phyloP scores from a whole-genome alignment of 108 stramenopile species.

The Stephanodiscus triporus region DNA sequence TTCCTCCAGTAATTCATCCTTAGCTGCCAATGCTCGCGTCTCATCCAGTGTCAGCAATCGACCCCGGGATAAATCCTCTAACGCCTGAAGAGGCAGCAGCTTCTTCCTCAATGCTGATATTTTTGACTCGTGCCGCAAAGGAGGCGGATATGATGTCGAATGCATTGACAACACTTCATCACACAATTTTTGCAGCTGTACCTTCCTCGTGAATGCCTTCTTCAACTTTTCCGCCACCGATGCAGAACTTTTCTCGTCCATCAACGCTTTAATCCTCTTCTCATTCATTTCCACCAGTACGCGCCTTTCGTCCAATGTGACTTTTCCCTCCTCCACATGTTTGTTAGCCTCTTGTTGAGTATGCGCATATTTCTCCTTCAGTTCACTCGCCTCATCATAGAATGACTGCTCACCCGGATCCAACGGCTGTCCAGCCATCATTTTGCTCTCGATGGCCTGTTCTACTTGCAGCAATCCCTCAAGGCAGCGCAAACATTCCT shows the following conservation, averaged over 20 bases:
- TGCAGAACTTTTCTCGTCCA: constrained; percentile 62
- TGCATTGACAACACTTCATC: constrained; percentile 18
- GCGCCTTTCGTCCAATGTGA: constrained; percentile 64
- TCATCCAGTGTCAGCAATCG: constrained; percentile 73
- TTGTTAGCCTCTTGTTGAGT: constrained; percentile 62
- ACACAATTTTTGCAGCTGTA: constrained; percentile 44
- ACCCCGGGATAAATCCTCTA: constrained; percentile 74
- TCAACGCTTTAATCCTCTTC: constrained; percentile 51
- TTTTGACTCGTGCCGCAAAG: constrained; percentile 64
- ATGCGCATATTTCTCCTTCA: constrained; percentile 66
- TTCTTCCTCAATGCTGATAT: constrained; percentile 65
- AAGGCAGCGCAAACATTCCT: constrained; percentile 63
- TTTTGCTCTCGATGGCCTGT: constrained; percentile 72
- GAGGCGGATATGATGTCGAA: constrained; percentile 49
- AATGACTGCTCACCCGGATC: constrained; percentile 80
- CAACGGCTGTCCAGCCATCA: constrained; percentile 76
- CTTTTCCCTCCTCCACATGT: constrained; percentile 74
- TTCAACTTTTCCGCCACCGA: constrained; percentile 63
- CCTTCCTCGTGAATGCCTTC: constrained; percentile 65
- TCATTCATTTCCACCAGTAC: constrained; percentile 71
- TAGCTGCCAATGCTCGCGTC: constrained; percentile 67
- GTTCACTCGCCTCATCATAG: constrained; percentile 72
- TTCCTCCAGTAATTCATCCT: constrained; percentile 76
- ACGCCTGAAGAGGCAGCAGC: constrained; percentile 59
- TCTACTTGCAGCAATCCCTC: constrained; percentile 43